Percentiles rank a stretch among this genome's conserved stretches.
These are phyloP conservation scores for Paecilomyces formosus DNA, from an alignment of 2,329 filamentous ascomycete genomes.

Conservation along the genomic window DNA sequence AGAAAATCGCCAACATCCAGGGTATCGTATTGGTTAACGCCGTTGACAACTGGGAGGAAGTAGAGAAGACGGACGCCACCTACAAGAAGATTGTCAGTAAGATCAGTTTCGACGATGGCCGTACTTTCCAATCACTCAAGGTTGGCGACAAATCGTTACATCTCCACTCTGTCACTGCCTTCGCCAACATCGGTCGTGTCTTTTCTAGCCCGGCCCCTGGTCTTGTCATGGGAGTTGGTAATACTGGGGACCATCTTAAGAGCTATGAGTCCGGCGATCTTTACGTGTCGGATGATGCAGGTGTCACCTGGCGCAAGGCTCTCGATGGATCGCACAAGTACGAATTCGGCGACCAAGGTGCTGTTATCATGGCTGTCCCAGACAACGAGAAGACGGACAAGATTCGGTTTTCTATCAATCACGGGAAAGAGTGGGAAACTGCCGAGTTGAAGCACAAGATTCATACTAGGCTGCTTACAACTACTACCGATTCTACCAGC, in stretches of 20 bases:
- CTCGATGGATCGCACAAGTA: slow-evolving; percentile 84
- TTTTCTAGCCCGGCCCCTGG: slow-evolving; percentile 93
- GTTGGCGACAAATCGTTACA: slow-evolving; percentile 64
- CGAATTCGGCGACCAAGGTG: slow-evolving; percentile 90
- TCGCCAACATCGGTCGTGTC: slow-evolving; percentile 73
- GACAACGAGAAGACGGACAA: slow-evolving; percentile 56
- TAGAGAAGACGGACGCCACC: slow-evolving; percentile 46
- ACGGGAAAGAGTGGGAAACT: slow-evolving; percentile 75
- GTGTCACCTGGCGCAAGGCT: slow-evolving; percentile 68
- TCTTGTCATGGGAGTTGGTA: slow-evolving; percentile 88
- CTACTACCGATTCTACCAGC: slow-evolving; percentile 85
- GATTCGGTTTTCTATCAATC: slow-evolving; percentile 75
- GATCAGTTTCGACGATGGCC: slow-evolving; percentile 93
- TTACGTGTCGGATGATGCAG: slow-evolving; percentile 86
- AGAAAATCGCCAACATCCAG: slow-evolving; percentile 85
- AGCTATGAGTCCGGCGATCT: slow-evolving; percentile 67
- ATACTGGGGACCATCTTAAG: slow-evolving; percentile 68
- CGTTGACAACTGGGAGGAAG: slow-evolving; percentile 76
- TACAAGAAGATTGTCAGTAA: slow-evolving; percentile 66
- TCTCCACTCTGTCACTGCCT: slow-evolving; percentile 83
- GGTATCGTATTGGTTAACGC: slow-evolving; percentile 86
- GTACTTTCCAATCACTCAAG: slow-evolving; percentile 70
- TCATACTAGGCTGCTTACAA: slow-evolving; percentile 67
- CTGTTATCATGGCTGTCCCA: slow-evolving; percentile 73
- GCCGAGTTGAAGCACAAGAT: slow-evolving; percentile 66